These are phyloP conservation scores for Mucor ambiguus DNA, from an alignment of 371 early-diverging fungal genomes.

Conservation along the genomic window DNA sequence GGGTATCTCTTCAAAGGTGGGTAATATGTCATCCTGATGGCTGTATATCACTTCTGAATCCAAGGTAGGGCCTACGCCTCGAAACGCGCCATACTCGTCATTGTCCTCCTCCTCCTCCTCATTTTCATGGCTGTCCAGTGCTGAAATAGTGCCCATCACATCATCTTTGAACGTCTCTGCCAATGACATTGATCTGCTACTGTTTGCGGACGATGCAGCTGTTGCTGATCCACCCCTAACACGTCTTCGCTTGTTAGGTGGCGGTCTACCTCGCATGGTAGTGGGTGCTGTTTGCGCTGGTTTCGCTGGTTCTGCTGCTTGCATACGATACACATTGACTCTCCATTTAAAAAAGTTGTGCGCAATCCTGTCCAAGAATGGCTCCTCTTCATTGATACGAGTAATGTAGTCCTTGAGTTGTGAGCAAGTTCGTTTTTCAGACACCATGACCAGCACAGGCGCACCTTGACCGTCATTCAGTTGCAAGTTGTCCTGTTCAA, in stretches of 20 bases:
- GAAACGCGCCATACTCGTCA: neutral
- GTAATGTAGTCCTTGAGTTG: constrained; percentile 68
- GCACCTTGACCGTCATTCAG: constrained; percentile 19
- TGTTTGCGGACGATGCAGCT: constrained; percentile 26
- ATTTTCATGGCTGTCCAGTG: neutral
- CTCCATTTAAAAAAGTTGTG: constrained; percentile 72
- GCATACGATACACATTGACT: constrained; percentile 48
- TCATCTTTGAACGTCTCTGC: constrained; percentile 36
- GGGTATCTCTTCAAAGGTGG: constrained; percentile 39
- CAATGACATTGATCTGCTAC: constrained; percentile 15
- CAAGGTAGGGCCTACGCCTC: neutral
- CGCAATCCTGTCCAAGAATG: constrained; percentile 54
- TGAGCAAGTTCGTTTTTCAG: constrained; percentile 65
- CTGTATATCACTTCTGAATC: neutral
- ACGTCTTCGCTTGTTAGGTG: constrained; percentile 79
- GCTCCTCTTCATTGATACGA: constrained; percentile 17
- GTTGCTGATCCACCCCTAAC: constrained; percentile 71
- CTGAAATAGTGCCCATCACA: constrained; percentile 23
- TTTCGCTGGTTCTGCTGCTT: constrained; percentile 14
- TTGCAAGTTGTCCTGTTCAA: constrained; percentile 54
- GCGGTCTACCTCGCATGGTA: constrained; percentile 34
- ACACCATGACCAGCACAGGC: constrained; percentile 72
- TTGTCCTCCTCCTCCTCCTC: constrained; percentile 8
- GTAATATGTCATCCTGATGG: constrained; percentile 31
- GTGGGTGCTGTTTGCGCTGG: neutral